phyloP scores from a whole-genome alignment of 1,284 basidiomycete species.

The Moesziomyces sp. region DNA sequence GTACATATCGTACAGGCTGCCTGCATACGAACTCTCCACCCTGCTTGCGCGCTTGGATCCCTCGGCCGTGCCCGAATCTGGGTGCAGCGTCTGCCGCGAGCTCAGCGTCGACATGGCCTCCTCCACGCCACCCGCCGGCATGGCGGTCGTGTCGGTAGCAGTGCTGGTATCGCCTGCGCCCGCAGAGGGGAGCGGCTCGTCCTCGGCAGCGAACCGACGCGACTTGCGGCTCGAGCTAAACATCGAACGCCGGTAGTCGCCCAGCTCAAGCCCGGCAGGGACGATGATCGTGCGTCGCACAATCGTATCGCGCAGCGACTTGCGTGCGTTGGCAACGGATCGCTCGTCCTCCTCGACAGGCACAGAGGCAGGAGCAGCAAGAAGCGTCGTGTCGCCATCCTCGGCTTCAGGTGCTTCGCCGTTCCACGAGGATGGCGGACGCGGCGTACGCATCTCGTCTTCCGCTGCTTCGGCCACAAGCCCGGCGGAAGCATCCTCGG shows the following conservation, averaged over 20 bases:
- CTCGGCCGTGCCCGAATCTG: constrained; percentile 2
- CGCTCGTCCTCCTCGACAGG: neutral
- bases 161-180: neutral
- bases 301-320: constrained; percentile 56
- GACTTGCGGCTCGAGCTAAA: constrained; percentile 45
- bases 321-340: constrained; percentile 19
- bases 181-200: constrained; percentile 30
- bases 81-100: constrained; percentile 21
- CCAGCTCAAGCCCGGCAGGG: constrained; percentile 36
- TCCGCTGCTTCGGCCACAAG: neutral
- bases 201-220: constrained; percentile 25
- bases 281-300: constrained; percentile 62
- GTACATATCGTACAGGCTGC: constrained; percentile 61
- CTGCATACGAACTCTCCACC: constrained; percentile 47
- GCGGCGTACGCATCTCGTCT: neutral
- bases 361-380: neutral
- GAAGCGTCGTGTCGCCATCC: constrained; percentile 2
- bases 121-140: constrained; percentile 1
- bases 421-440: neutral
- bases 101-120: constrained; percentile 13
- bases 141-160: neutral
- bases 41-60: constrained; percentile 18
- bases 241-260: constrained; percentile 41
- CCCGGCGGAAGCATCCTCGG: neutral
- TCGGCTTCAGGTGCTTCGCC: constrained; percentile 1